These are phyloP conservation scores for Dothideomycetes sp. DNA, from an alignment of 2,329 filamentous ascomycete species.

Conservation along the genomic window DNA sequence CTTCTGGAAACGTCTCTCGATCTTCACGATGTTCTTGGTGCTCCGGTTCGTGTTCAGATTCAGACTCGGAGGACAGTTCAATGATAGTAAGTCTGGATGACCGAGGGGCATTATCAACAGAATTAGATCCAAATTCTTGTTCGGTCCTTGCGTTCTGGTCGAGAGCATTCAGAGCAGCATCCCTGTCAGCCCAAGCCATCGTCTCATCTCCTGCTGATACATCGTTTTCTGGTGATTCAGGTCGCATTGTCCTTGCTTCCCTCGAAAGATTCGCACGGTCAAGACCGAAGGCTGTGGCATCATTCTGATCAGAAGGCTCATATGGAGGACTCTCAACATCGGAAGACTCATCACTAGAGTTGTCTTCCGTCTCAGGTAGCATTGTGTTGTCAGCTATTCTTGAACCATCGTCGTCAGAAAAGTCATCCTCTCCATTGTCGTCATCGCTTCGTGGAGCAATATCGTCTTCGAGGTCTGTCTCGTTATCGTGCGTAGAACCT, in stretches of 20 bases:
- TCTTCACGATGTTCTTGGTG: slow-evolving; percentile 3
- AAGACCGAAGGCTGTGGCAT: slow-evolving; percentile 7
- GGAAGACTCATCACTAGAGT: background rate
- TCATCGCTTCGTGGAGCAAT: slow-evolving; percentile 5
- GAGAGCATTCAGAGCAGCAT: slow-evolving; percentile 10
- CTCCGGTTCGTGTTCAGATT: slow-evolving; percentile 20
- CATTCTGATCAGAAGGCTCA: slow-evolving; percentile 7
- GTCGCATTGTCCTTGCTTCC: background rate
- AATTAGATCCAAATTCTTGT: slow-evolving; percentile 19
- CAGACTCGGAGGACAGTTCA: slow-evolving; percentile 14
- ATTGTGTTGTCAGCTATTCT: background rate
- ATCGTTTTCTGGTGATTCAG: background rate
- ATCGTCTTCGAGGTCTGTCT: background rate
- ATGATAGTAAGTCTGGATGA: slow-evolving; percentile 6
- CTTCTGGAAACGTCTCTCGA: too few relatives aligned
- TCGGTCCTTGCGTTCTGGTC: background rate
- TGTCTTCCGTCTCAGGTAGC: background rate
- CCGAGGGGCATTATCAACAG: background rate
- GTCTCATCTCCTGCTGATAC: slow-evolving; percentile 1
- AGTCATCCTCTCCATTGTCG: slow-evolving; percentile 4
- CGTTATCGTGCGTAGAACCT: slow-evolving; percentile 3
- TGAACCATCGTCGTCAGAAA: background rate
- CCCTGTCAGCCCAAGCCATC: slow-evolving; percentile 8
- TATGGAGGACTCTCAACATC: background rate
- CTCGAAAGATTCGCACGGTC: background rate